A percentile compares a stretch with the other conserved stretches of the same genome.
phyloP scores from a whole-genome alignment of 2,329 filamentous ascomycete species.

The Capronia coronata region DNA sequence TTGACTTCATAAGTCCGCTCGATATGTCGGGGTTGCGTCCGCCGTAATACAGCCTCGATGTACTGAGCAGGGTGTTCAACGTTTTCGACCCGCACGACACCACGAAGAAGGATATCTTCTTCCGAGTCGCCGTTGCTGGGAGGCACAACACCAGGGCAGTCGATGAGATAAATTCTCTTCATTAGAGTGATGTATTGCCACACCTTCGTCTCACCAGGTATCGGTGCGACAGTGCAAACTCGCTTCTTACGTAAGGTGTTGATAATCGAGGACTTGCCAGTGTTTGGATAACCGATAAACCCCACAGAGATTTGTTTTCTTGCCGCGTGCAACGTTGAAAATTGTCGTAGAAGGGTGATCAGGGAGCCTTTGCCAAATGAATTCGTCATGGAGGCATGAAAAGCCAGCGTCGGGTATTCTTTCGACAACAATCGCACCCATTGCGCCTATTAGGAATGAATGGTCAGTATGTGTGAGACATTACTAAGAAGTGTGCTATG shows the following conservation, averaged over 20 bases:
- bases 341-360: constrained; percentile 87
- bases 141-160: constrained; percentile 93
- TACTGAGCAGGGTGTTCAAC: constrained; percentile 96
- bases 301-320: constrained; percentile 93
- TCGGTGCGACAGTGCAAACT: constrained; percentile 86
- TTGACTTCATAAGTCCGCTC: constrained; percentile 88
- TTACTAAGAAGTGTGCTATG: constrained; percentile 95
- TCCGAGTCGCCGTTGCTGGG: constrained; percentile 77
- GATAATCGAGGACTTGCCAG: constrained; percentile 93
- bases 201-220: constrained; percentile 93
- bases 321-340: constrained; percentile 79
- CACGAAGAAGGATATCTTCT: constrained; percentile 79
- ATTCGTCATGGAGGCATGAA: constrained; percentile 91
- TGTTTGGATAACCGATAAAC: constrained; percentile 84
- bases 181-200: constrained; percentile 97
- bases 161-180: constrained; percentile 91
- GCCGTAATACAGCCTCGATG: constrained; percentile 71
- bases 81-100: constrained; percentile 90
- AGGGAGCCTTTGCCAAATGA: constrained; percentile 93
- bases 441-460: constrained; percentile 58
- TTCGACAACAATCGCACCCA: constrained; percentile 88
- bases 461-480: constrained; percentile 76
- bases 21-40: constrained; percentile 79
- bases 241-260: constrained; percentile 93
- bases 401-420: constrained; percentile 88